Conservation (phyloP, 2,329 filamentous ascomycete species). For the Stylonectria norvegica region DNA sequence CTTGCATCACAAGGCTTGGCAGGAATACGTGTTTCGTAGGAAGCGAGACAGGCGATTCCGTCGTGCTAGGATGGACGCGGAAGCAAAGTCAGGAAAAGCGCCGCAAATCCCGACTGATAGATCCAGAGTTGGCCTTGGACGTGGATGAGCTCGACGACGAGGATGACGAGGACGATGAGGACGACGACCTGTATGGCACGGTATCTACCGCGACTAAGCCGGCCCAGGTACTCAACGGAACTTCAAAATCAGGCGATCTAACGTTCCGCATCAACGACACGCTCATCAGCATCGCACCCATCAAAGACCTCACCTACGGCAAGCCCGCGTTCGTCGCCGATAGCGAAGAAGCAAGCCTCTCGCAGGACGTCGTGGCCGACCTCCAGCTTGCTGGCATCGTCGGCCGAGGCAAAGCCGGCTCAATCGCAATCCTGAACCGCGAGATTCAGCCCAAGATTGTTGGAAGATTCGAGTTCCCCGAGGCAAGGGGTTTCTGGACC, state of each 20-base stretch:
- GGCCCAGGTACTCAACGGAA: slow-evolving; percentile 37
- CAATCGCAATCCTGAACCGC: slow-evolving; percentile 72
- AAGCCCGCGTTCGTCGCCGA: slow-evolving; percentile 44
- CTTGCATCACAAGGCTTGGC: slow-evolving; percentile 67
- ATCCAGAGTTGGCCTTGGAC: slow-evolving; percentile 50
- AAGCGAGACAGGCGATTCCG: slow-evolving; percentile 77
- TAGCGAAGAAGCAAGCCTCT: slow-evolving; percentile 42
- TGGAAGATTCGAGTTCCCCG: slow-evolving; percentile 67
- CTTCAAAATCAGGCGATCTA: slow-evolving; percentile 59
- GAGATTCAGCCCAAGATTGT: slow-evolving; percentile 72
- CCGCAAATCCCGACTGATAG: slow-evolving; percentile 58
- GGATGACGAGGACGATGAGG: slow-evolving; percentile 63
- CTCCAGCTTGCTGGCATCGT: slow-evolving; percentile 59
- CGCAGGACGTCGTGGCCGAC: slow-evolving; percentile 49
- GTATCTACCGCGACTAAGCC: slow-evolving; percentile 61
- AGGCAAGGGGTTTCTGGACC: slow-evolving; percentile 77
- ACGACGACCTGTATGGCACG: slow-evolving; percentile 58
- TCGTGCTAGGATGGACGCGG: slow-evolving; percentile 75
- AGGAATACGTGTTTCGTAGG: slow-evolving; percentile 76
- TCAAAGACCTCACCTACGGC: slow-evolving; percentile 71
- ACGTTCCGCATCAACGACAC: slow-evolving; percentile 74
- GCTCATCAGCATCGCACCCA: slow-evolving; percentile 74
- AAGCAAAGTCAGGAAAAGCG: slow-evolving; percentile 63
- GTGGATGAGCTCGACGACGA: slow-evolving; percentile 51
- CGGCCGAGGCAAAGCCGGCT: slow-evolving; percentile 63